Evolutionary conservation across 768 basidiomycete genomes (phyloP).

Genomic region (Holtermannia corniformis): DNA sequence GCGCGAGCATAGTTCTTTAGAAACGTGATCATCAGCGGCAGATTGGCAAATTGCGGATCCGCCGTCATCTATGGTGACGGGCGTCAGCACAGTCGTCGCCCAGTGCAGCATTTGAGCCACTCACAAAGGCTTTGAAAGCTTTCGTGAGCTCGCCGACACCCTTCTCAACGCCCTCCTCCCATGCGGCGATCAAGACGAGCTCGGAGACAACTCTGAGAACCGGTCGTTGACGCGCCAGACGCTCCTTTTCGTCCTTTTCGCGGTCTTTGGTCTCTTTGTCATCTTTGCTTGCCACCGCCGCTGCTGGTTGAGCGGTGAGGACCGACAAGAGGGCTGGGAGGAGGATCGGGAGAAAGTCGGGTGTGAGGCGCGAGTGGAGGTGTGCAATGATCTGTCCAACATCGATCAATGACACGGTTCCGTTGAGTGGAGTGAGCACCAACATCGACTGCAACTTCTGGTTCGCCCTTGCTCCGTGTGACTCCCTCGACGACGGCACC

Average conservation of each 20-base stretch:
- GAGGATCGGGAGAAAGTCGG: conserved; percentile 65
- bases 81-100: conserved; percentile 5
- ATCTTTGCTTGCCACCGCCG: conserved; percentile 46
- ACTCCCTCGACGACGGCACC: conserved; percentile 79
- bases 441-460: conserved; percentile 88
- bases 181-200: conserved; percentile 76
- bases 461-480: conserved; percentile 77
- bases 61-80: conserved; percentile 58
- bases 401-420: not conserved
- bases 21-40: conserved; percentile 84
- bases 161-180: conserved; percentile 58
- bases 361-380: conserved; percentile 76
- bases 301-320: conserved; percentile 39
- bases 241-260: conserved; percentile 79
- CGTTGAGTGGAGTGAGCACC: conserved; percentile 9
- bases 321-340: conserved; percentile 50
- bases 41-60: conserved; percentile 73
- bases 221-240: conserved; percentile 73
- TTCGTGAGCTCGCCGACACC: conserved; percentile 71
- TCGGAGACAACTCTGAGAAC: conserved; percentile 80
- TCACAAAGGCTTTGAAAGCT: conserved; percentile 69
- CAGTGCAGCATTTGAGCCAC: conserved; percentile 25
- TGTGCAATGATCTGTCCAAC: conserved; percentile 65
- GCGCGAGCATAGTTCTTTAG: conserved; percentile 84
- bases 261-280: conserved; percentile 51